phyloP scores from a whole-genome alignment of 805 yeast genomes.

The Saturnispora saitoi region DNA sequence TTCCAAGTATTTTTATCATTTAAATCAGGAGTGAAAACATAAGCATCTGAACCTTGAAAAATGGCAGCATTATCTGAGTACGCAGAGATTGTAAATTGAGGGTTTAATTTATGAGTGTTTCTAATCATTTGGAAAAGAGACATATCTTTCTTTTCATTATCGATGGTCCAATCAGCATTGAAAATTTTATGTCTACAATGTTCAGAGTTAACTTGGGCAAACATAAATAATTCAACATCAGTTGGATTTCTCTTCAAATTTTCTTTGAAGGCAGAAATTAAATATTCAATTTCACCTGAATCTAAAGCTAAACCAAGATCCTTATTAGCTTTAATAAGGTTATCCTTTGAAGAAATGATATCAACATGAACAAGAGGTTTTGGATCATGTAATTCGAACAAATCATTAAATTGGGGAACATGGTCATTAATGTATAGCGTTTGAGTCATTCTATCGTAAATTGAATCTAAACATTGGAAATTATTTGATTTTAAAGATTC shows the following conservation, averaged over 20 bases:
- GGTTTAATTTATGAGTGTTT: conserved; percentile 77
- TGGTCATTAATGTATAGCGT: conserved; percentile 42
- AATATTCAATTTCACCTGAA: conserved; percentile 83
- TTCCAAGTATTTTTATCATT: conserved; percentile 58
- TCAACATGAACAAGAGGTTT: conserved; percentile 76
- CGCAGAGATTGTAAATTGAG: conserved; percentile 82
- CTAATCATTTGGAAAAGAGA: conserved; percentile 91
- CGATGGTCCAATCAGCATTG: conserved; percentile 97
- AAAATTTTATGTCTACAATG: conserved; percentile 99
- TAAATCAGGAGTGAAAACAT: conserved; percentile 70
- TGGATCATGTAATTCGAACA: conserved; percentile 73
- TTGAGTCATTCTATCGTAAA: conserved; percentile 95
- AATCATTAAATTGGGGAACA: conserved; percentile 58
- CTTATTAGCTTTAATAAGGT: conserved; percentile 68
- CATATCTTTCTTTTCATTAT: conserved; percentile 62
- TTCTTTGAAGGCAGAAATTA: conserved; percentile 71
- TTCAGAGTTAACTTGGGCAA: conserved; percentile 98
- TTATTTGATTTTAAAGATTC: conserved; percentile 42
- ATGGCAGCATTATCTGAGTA: conserved; percentile 98
- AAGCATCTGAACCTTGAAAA: conserved; percentile 74
- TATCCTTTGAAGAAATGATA: conserved; percentile 45
- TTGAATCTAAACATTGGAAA: conserved; percentile 52
- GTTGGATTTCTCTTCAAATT: conserved; percentile 83
- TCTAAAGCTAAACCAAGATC: conserved; percentile 91
- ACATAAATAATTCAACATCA: conserved; percentile 96